Base-by-base conservation (phyloP, 1,139 yeast genomes). In the Magnusiomyces ingens region DNA sequence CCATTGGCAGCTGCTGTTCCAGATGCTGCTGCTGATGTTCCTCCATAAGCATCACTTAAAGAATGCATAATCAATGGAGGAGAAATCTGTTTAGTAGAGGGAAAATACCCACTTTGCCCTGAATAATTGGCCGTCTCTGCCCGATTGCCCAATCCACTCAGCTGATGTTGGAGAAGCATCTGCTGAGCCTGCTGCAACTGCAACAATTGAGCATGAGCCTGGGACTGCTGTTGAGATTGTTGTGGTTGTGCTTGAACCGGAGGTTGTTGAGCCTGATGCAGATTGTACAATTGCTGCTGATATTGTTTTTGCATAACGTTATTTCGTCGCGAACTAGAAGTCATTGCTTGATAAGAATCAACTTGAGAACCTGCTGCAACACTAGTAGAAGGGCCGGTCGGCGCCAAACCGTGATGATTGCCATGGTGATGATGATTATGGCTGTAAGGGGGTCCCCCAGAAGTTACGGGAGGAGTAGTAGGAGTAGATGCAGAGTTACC, bases 151-250 rank as follows among this genome's bases (percentile, higher is more conserved):
- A 19, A 5, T 5, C 18, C 21, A 15, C n/a, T 26, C 13, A 12
- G 32, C 37, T 55, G 55, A n/a, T 38, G 55, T 29, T 44, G 50
- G 6, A 51, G 58, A 43, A 15, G 55, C 49, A 49, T 37, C 42
- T 38, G 59, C 19, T 38, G 59, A 42, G 32, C 55, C 42, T 45
- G 53, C 43, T 11, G 60, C 48, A 50, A 50, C 52, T 11, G 60
- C 48, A 48, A 52, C 52, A 44, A 45, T 50, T 48, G 57, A 15
- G 48, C 46, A 17, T 11, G 52, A 43, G 18, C 38, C 49, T 15
- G 48, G 4, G 32, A 26, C 22, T 48, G 50, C 43, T 46, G 50
- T 21, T 38, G 53, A 13, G 21, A 52, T 26, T 44, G 52, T 46
- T 51, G 59, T 40, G n/a, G 48, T 50, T 36, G 54, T 3, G 22